These are phyloP conservation scores for Hibiscus syriacus DNA, from an alignment of 345 rosid genomes.

Conservation along the genomic window DNA sequence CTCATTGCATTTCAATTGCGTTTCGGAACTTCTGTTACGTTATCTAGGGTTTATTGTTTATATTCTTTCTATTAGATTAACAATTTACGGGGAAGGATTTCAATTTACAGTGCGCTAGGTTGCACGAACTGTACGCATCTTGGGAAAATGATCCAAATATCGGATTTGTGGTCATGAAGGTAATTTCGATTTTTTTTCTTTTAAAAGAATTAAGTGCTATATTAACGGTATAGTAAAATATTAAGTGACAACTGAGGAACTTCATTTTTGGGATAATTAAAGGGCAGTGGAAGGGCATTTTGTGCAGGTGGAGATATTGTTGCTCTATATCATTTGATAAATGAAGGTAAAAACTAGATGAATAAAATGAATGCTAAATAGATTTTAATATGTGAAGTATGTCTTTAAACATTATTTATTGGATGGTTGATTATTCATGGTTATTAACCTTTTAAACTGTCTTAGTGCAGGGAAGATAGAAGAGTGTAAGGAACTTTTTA, in stretches of 20 bases:
- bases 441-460: not conserved
- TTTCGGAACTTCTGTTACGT: not conserved
- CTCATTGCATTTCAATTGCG: not conserved
- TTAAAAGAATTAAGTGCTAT: not conserved
- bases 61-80: not conserved
- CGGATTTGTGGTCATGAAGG: slow-evolving; percentile 5
- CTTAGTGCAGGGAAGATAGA: slow-evolving; percentile 42
- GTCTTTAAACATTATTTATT: not conserved
- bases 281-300: slow-evolving; percentile 75
- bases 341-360: slow-evolving; percentile 38
- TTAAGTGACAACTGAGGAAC: not conserved
- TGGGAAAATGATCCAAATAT: slow-evolving; percentile 79
- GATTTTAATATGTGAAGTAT: not conserved
- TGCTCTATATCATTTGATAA: slow-evolving; percentile 11
- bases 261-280: not conserved
- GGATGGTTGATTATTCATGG: not conserved
- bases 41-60: not conserved
- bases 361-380: not conserved
- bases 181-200: not conserved
- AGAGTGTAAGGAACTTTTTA: slow-evolving; percentile 38
- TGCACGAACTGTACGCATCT: slow-evolving; percentile 57
- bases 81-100: not conserved
- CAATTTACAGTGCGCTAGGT: slow-evolving; percentile 38
- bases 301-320: slow-evolving; percentile 73
- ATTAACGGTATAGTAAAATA: not conserved